phyloP scores from a whole-genome alignment of 2,329 filamentous ascomycete genomes.

The Penicillium sp. region DNA sequence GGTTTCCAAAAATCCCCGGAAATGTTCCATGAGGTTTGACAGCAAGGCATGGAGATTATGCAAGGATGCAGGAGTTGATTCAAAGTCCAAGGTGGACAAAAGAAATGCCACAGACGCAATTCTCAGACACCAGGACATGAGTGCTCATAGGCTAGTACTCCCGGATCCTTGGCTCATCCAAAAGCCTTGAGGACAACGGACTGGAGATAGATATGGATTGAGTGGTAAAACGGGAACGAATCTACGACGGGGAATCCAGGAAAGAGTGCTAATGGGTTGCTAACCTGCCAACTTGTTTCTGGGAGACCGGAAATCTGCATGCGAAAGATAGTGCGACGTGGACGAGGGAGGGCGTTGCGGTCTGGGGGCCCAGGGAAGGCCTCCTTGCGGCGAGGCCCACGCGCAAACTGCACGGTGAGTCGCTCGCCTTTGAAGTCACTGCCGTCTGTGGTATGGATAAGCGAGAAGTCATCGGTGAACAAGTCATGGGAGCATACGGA shows the following conservation, averaged over 20 bases:
- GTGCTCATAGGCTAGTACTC: constrained; percentile 4
- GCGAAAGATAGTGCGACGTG: constrained; percentile 88
- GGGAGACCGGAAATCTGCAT: constrained; percentile 98
- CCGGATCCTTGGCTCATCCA: constrained; percentile 12
- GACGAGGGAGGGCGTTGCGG: constrained; percentile 67
- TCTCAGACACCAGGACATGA: background rate
- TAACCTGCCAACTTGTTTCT: constrained; percentile 99
- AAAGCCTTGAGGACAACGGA: constrained; percentile 12
- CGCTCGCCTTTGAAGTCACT: constrained; percentile 98
- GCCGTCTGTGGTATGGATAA: constrained; percentile 66
- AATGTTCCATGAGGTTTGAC: background rate
- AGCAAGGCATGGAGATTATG: background rate
- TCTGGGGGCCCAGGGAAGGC: constrained; percentile 63
- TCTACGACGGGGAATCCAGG: constrained; percentile 29
- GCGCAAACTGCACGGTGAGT: constrained; percentile 95
- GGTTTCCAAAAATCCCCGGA: constrained; percentile 5
- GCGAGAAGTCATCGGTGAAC: constrained; percentile 39
- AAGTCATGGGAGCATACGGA: constrained; percentile 61
- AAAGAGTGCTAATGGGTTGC: constrained; percentile 50
- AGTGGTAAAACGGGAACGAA: constrained; percentile 16
- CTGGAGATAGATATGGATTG: constrained; percentile 13
- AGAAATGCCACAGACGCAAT: background rate
- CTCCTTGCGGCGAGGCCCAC: constrained; percentile 72
- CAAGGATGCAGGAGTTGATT: background rate
- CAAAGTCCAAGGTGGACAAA: background rate